Conservation (phyloP, 768 basidiomycete genomes). For the Calvatia gigantea region DNA sequence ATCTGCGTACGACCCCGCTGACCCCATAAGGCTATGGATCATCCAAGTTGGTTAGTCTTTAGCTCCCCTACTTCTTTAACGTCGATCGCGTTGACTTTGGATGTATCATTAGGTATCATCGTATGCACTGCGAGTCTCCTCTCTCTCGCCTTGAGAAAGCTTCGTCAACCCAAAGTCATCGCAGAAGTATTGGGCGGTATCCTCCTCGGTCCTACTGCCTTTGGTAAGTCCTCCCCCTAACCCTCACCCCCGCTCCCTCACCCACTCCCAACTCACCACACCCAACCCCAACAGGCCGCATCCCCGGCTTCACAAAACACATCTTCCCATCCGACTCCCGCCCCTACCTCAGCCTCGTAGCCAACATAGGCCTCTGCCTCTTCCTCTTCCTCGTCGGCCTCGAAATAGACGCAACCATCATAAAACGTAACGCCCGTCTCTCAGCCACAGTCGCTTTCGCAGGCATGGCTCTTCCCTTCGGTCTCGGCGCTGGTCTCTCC, state of each 20-base stretch:
- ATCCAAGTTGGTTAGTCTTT: slow-evolving; percentile 65
- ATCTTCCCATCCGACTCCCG: slow-evolving; percentile 75
- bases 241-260: neutral
- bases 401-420: slow-evolving; percentile 78
- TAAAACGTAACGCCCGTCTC: slow-evolving; percentile 71
- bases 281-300: slow-evolving; percentile 47
- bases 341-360: slow-evolving; percentile 80
- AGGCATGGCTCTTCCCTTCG: slow-evolving; percentile 88
- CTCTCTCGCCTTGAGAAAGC: slow-evolving; percentile 64
- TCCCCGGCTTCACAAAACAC: slow-evolving; percentile 83
- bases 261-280: neutral
- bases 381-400: slow-evolving; percentile 94
- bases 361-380: slow-evolving; percentile 84
- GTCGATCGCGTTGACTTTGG: slow-evolving; percentile 10
- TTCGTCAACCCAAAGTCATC: slow-evolving; percentile 84
- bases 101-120: slow-evolving; percentile 61
- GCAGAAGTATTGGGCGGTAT: slow-evolving; percentile 88
- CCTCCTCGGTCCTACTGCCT: slow-evolving; percentile 65
- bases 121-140: slow-evolving; percentile 75
- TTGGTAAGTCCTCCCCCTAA: slow-evolving; percentile 25
- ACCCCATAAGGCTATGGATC: slow-evolving; percentile 77
- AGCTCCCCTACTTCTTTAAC: neutral
- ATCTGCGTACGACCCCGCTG: slow-evolving; percentile 52
- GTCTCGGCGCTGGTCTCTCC: slow-evolving; percentile 64
- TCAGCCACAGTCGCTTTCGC: slow-evolving; percentile 70